Base-by-base conservation (phyloP, 345 rosid genomes). In the Theobroma cacao region DNA sequence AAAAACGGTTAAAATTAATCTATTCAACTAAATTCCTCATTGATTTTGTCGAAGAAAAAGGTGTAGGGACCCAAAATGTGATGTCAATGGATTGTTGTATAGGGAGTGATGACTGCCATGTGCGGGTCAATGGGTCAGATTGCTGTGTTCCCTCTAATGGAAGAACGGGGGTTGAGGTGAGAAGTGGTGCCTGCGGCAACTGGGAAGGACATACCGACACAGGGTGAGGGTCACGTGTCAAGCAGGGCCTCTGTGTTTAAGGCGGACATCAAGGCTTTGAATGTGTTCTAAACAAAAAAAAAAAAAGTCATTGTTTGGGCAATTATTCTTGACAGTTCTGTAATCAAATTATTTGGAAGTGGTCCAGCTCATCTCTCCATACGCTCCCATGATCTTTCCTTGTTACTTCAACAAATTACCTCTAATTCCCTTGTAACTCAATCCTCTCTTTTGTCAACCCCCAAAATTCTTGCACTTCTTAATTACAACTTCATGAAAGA, bases 191-290 rank as follows among this genome's bases (percentile, higher is more conserved):
- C 26, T 47, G 7, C 58, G 58, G 20, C 63, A 58, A 58, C 31
- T 26, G 63, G 63, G 11, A 11, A 11, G 2, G 64, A 26, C 34
- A 28, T 28, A n/a, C n/a, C n/a, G n/a, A n/a, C n/a, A n/a, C n/a
- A 28, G 5, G 18, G 34, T 7, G 8, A 4, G 17, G 64, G 34
- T 12, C 84, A 80, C 77, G 82, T 84, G 82, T 41, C 80, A 66
- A n/a, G 41, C 78, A 76, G 30, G 72, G 43, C 45, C 36, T 47
- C 76, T 74, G 26, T 67, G 68, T 75, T 62, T 22, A 22, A 58
- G 82, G 80, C 84, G 78, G 75, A 84, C 52, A 74, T 81, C 78
- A 77, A 77, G 85, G 69, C 82, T 79, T 69, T 80, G 64, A 85
- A 78, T 75, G 72, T 78, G 30, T 56, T 22, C 9, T 53, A 20